Base-by-base conservation (phyloP, 2,329 filamentous ascomycete genomes). In the Polytolypa hystricis region DNA sequence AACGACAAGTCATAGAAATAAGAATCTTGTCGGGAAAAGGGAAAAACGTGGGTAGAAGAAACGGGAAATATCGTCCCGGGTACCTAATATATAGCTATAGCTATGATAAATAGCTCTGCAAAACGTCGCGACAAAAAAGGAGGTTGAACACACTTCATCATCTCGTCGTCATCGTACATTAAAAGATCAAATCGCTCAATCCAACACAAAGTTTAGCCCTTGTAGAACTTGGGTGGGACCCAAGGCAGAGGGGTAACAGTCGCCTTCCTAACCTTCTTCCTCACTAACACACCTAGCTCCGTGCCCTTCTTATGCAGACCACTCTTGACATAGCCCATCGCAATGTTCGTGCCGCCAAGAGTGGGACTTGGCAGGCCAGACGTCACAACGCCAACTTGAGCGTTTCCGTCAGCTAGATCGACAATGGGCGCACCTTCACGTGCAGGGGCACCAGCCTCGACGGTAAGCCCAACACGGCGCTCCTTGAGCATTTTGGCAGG, bases 341-440 rank as follows among this genome's bases (percentile, higher is more conserved):
- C 86, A 44, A 98, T 89, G 60, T 96, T 95, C 67, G 81, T 81
- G 3, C 63, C 63, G 45, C 79, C 79, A 32, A 95, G 65, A 0
- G 81, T 84, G 2, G 91, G 91, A 54, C 81, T 87, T 0, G 91
- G 91, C 47, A 85, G 84, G 11, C 91, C 91, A 48, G 84, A 93
- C 4, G 91, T 98, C 43, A 98, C 70, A 23, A 68, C 71, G 10
- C 91, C 91, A 38, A 96, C 71, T 48, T 74, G 73, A 48, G 80
- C 57, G 27, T 55, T 63, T 20, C 75, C 69, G 41, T 71, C 65
- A 29, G 62, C 56, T 15, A 60, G 37, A 48, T 71, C 67, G 20
- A 87, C 69, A 43, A 98, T 81, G 51, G 84, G 71, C 7, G 81
- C 85, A 17, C 89, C 91, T 62, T 96, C 89, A 36, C 91, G 74